Base-by-base conservation (phyloP, 352 stramenopile species). In the Thalassiosira exigua region DNA sequence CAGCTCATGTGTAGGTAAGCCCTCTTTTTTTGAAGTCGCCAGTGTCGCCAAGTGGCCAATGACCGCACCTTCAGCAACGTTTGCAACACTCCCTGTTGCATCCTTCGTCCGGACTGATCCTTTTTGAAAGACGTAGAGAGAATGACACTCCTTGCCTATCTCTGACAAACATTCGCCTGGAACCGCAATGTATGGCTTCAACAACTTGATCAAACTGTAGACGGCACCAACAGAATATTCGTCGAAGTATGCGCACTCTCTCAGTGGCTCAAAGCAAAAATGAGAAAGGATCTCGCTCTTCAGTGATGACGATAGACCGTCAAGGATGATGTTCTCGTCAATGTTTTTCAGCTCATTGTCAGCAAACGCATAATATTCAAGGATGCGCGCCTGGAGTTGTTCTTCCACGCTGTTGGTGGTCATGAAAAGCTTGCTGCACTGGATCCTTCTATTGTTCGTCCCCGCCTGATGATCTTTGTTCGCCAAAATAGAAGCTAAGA, bases 341-440 rank as follows among this genome's bases (percentile, higher is more conserved):
- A 90, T 74, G 44, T 90, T 90, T 41, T 69, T 29, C 57, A 90
- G 59, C 44, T 90, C 79, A 7, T 53, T 62, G 50, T 90, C 80
- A 22, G 54, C 69, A 67, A 85, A 88, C 0, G 50, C 41, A 67
- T 85, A 90, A 46, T 84, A 90, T 33, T 84, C 76, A 22, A 82
- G 30, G 21, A 90, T 79, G 27, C 72, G 54, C 0, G 36, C 27
- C 19, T 80, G 60, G 0, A 84, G 51, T 7, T 66, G 56, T 53
- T 70, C 17, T 0, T 59, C 36, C 14, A 88, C 69, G 24, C 54
- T 56, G 24, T 83, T 70, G 24, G 69, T 74, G 32, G 64, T 48
- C 77, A 91, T 84, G 70, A 76, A 89, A n/a, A 79, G 75, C 21
- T 74, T 85, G 70, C 62, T 78, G 65, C 82, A 89, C 65, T 85